Base-by-base conservation (phyloP, 768 basidiomycete species). In the Suillus subalutaceus region DNA sequence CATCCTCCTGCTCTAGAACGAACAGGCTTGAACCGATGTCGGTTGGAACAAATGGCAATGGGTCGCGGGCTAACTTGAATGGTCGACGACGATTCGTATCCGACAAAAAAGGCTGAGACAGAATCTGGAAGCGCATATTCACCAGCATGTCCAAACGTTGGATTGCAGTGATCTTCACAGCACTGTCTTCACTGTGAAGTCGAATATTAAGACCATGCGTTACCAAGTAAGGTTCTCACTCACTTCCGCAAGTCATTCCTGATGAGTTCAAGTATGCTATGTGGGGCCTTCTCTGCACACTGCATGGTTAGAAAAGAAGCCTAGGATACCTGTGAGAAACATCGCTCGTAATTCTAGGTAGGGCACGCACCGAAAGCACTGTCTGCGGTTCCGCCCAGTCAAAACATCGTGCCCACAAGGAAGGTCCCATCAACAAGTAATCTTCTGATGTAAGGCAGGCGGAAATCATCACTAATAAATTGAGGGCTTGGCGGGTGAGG, bases 21-120 rank as follows among this genome's bases (percentile, higher is more conserved):
- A 86, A 91, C 12, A 80, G 74, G 65, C 79, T 85, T 1, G 88
- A 86, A 1, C 92, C 92, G 55, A 92, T 88, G 69, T 93, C 91
- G 0, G 90, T 90, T 0, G 90, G 85, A 15, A 92, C 84, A 70
- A 92, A 94, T 1, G 88, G 79, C n/a, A 93, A 81, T 1, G 88
- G 88, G 10, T 82, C 85, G n/a, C 89, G 83, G n/a, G 88, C 84
- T 20, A 88, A 74, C 70, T 87, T 90, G 79, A 94, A 93, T 0
- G 90, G 88, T 6, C 83, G 74, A 30, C 90, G 84, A 69, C 86
- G 87, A 0, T 78, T 77, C 50, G 87, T 84, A 72, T 92, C 90
- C 4, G 81, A 74, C 30, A 92, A 76, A 53, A 87, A 83, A 46
- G 82, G 83, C 71, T 90, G 90, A 4, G 86, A 84, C 60, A 87